Base-by-base conservation (phyloP, 2,329 filamentous ascomycete genomes). In the Phyllosticta paracitricarpa region DNA sequence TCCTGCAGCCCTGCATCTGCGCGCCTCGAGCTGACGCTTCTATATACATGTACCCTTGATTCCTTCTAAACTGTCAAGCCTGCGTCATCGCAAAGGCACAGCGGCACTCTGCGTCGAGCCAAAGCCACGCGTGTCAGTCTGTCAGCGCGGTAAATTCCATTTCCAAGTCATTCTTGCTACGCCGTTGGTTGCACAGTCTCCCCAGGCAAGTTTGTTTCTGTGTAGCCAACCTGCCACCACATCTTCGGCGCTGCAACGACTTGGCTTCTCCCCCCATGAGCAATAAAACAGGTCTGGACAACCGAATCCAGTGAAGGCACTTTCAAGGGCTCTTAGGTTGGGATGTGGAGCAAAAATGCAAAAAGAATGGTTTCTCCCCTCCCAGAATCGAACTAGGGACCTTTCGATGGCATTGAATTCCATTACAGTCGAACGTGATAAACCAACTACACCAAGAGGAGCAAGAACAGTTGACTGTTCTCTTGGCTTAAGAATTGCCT, bases 311-410 rank as follows among this genome's bases (percentile, higher is more conserved):
- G 19, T 22, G 19, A 22, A 22, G 19, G 28, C 28, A 7, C 28
- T 6, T 8, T 30, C 28, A 30, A 4, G 28, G 9, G 6, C 1
- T 30, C 2, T 30, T 30, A 8, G 9, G 28, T 30, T 30, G 1
- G 14, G 4, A 17, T 12, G 14, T 4, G 17, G 40, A 48, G 14
- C 40, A 2, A n/a, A 25, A 25, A 22, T 14, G 52, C 52, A 54
- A 54, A 54, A 54, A 54, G 17, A 22, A 10, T 25, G 52, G 2
- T 48, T 19, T 54, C 52, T 54, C 52, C 52, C 22, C 52, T 54
- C 52, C 52, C 52, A 54, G 52, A 54, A 54, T 54, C 52, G 52
- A 54, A 54, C 52, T 54, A 54, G 52, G 52, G 52, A 54, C 52
- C 52, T 54, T 54, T 54, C 52, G 52, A 54, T 54, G 52, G 52